Base-by-base conservation (phyloP, 176 grass and related monocot genomes). In the Oryza coarctata region DNA sequence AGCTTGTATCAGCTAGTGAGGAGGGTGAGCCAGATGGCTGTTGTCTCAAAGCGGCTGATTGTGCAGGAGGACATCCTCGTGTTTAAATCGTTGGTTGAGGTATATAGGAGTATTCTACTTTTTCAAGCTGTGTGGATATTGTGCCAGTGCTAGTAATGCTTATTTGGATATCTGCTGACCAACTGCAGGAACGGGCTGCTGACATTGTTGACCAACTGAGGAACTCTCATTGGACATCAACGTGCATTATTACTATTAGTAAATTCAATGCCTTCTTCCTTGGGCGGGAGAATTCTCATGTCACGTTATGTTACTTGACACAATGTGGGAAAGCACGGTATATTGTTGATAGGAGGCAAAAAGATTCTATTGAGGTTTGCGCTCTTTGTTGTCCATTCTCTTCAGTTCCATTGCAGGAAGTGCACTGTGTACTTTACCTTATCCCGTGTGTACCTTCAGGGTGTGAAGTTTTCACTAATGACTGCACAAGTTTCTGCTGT, bases 391-490 rank as follows among this genome's bases (percentile, higher is more conserved):
- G 20, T 73, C 20, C 40, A 22, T 70, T 65, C 17, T 14, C 1
- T 44, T 11, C 23, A 20, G 22, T 70, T 81, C 10, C 70, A 10
- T 30, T 71, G 40, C 33, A 80, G 76, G 13, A 80, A 64, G 38
- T 70, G 52, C 25, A 6, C 52, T 76, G 6, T 13, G 52, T 25
- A n/a, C 69, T 41, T 70, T 49, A 64, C 55, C 64, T 79, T 70
- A 44, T 74, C 80, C 23, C 7, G n/a, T 87, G 68, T 69, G 58
- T 89, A 31, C 63, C 27, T 89, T 41, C 84, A 95, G 96, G 93
- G 96, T 68, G 79, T 95, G 44, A 98, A 98, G 80, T 55, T 98
- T 70, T 79, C 93, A 34, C 86, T 95, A 40, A 80, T 73, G 55
- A 40, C 84, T 71, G 27, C 84, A 66, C 83, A 86, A 87, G 84